phyloP scores from a whole-genome alignment of 345 rosid genomes.

The Iberis pinnata region DNA sequence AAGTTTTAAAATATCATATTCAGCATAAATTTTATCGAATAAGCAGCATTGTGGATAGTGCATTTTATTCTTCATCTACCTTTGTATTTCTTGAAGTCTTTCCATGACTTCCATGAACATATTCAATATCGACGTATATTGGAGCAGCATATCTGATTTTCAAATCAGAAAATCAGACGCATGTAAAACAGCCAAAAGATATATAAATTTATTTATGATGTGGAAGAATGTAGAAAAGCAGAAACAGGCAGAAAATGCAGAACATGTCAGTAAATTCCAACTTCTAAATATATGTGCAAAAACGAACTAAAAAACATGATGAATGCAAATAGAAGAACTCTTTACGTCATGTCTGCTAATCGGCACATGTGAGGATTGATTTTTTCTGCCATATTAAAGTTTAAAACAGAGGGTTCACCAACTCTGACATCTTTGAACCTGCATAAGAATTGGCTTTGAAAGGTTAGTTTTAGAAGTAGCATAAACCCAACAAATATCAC shows the following conservation, averaged over 20 bases:
- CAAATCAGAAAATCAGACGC: slow-evolving; percentile 4
- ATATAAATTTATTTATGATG: background rate
- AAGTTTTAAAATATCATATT: slow-evolving; percentile 22
- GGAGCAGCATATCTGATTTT: slow-evolving; percentile 77
- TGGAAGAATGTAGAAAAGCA: background rate
- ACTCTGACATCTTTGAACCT: slow-evolving; percentile 72
- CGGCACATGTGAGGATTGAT: slow-evolving; percentile 76
- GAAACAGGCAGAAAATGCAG: background rate
- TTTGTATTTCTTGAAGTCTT: slow-evolving; percentile 34
- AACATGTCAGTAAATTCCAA: background rate
- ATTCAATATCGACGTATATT: slow-evolving; percentile 64
- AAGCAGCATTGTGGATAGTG: slow-evolving; percentile 6
- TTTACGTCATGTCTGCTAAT: slow-evolving; percentile 72
- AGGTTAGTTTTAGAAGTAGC: background rate
- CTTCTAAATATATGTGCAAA: too few species aligned
- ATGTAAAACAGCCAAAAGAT: slow-evolving; percentile 3
- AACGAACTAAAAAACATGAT: background rate
- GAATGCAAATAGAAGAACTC: slow-evolving; percentile 13
- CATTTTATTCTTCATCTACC: slow-evolving; percentile 37
- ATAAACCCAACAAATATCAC: slow-evolving; percentile 6
- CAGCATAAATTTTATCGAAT: slow-evolving; percentile 1
- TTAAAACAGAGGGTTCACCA: slow-evolving; percentile 50
- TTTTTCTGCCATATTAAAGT: slow-evolving; percentile 27
- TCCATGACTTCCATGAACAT: slow-evolving; percentile 47
- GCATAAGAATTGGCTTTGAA: slow-evolving; percentile 11